Percentiles rank a stretch among this genome's conserved stretches.
phyloP scores from a whole-genome alignment of 306 rosid genomes.

The Cucumis sativus region DNA sequence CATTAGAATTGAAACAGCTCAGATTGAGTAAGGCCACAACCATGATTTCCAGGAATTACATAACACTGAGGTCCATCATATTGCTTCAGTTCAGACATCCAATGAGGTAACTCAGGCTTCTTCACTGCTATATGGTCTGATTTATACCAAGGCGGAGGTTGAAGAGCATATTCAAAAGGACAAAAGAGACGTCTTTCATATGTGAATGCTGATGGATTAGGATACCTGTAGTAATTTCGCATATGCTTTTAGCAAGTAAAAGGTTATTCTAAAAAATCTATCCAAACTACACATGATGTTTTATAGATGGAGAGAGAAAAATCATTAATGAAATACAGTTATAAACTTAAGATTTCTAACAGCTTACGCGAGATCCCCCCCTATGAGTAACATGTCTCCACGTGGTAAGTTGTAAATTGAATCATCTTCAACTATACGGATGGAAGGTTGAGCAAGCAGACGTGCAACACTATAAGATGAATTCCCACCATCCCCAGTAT shows the following conservation, averaged over 20 bases:
- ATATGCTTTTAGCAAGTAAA: not conserved
- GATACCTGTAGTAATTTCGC: constrained; percentile 42
- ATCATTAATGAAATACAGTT: not conserved
- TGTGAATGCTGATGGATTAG: constrained; percentile 84
- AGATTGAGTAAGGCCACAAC: constrained; percentile 30
- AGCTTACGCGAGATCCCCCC: constrained; percentile 99
- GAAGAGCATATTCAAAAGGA: constrained; percentile 94
- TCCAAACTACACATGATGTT: not conserved
- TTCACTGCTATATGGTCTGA: constrained; percentile 59
- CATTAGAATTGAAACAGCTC: not conserved
- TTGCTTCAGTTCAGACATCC: constrained; percentile 46
- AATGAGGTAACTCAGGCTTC: constrained; percentile 78
- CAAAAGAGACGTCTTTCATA: constrained; percentile 80
- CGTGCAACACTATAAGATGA: constrained; percentile 85
- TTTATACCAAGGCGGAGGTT: constrained; percentile 82
- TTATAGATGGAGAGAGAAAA: not conserved
- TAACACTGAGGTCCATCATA: constrained; percentile 93
- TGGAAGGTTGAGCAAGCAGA: constrained; percentile 80
- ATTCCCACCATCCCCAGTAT: constrained; percentile 99
- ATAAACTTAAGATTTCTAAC: not conserved
- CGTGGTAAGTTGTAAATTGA: constrained; percentile 51
- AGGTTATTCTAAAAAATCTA: not conserved
- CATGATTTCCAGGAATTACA: constrained; percentile 94
- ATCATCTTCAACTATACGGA: constrained; percentile 38
- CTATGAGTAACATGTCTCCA: constrained; percentile 76